Conservation (phyloP, 495 filamentous ascomycete species). For the Penicillium mononematosum region DNA sequence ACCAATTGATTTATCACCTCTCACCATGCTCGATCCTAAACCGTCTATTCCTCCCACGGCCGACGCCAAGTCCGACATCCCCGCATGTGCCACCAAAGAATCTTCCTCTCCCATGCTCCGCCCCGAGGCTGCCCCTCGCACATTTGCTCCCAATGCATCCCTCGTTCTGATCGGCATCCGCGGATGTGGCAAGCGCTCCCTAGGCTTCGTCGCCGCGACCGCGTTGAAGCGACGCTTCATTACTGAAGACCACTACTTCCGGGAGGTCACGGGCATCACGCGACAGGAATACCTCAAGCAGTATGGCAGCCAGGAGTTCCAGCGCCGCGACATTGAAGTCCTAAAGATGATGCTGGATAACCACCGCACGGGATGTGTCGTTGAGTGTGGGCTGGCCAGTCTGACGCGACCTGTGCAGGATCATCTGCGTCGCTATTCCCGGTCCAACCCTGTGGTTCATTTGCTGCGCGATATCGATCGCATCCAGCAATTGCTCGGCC, state of each 20-base stretch:
- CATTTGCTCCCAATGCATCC: constrained; percentile 64
- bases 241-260: constrained; percentile 74
- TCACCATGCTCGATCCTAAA: background rate
- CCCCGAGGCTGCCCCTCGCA: constrained; percentile 48
- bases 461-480: constrained; percentile 66
- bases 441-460: constrained; percentile 72
- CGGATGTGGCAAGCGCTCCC: constrained; percentile 73
- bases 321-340: constrained; percentile 62
- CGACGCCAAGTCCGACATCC: background rate
- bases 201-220: constrained; percentile 77
- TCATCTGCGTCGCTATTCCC: constrained; percentile 55
- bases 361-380: constrained; percentile 64
- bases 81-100: constrained; percentile 7
- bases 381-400: constrained; percentile 67
- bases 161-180: constrained; percentile 75
- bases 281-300: constrained; percentile 61
- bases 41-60: background rate
- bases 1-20: background rate
- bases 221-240: constrained; percentile 71
- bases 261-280: constrained; percentile 64
- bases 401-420: constrained; percentile 56
- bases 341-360: constrained; percentile 65
- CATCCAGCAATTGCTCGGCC: constrained; percentile 61
- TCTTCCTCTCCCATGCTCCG: constrained; percentile 23
- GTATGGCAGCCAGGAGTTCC: constrained; percentile 65